These are phyloP conservation scores for Mortierella antarctica DNA, from an alignment of 192 early-diverging fungal genomes.

Conservation along the genomic window DNA sequence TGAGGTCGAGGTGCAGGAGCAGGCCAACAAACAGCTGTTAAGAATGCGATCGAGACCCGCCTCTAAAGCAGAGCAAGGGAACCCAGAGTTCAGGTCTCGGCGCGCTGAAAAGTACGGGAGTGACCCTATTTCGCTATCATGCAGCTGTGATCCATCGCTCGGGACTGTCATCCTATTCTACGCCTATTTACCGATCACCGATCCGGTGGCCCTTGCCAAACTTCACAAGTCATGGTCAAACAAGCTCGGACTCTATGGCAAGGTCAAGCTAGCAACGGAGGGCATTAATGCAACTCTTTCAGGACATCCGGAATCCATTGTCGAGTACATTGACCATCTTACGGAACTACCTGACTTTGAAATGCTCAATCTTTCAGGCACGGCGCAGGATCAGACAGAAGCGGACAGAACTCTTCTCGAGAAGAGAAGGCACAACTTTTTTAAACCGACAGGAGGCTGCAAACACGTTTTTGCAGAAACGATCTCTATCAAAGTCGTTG, in stretches of 20 bases:
- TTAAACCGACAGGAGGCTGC: constrained; percentile 74
- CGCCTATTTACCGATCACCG: constrained; percentile 42
- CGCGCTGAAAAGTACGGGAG: constrained; percentile 48
- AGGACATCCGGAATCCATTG: constrained; percentile 54
- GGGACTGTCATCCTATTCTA: constrained; percentile 66
- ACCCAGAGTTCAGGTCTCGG: constrained; percentile 19
- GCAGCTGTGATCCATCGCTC: constrained; percentile 42
- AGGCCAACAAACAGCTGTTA: not conserved
- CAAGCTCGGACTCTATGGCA: constrained; percentile 53
- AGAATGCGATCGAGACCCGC: not conserved
- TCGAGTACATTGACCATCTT: constrained; percentile 60
- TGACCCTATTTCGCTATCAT: constrained; percentile 57
- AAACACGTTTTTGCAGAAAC: constrained; percentile 66
- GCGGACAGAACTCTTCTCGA: constrained; percentile 10
- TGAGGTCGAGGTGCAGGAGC: constrained; percentile 14
- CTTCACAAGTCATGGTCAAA: constrained; percentile 52
- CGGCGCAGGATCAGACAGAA: not conserved
- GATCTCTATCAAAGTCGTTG: constrained; percentile 67
- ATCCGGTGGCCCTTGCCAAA: constrained; percentile 52
- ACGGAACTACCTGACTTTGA: constrained; percentile 19
- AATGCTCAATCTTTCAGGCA: constrained; percentile 6
- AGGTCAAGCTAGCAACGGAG: constrained; percentile 65
- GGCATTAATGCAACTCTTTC: constrained; percentile 77
- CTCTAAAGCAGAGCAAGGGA: not conserved
- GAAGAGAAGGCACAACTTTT: constrained; percentile 57